Evolutionary conservation across 129 eudicot species (phyloP), one percentile per base, ranked within the genome.

Genomic region (Scalesia atractyloides): DNA sequence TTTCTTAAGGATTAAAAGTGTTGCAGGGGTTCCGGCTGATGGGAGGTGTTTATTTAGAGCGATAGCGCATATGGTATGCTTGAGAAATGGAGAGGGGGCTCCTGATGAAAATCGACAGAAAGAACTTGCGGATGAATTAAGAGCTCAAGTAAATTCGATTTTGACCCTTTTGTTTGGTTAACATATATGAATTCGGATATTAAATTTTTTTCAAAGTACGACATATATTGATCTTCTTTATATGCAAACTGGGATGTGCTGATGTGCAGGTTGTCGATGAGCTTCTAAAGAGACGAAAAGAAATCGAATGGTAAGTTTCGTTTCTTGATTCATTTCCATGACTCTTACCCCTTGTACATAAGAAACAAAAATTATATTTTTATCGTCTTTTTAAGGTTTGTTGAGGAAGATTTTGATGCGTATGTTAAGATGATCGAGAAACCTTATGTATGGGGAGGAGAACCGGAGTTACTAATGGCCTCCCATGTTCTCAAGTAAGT

Each of bases 361-460:
- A 15, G 14, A 4, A 11, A 58, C 17, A 58, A 24, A 12, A 3
- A 10, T 74, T 47, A 63, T 75, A 44, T 22, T 43, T 68, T 67
- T 22, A 66, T 43, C 1, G 10, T 34, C 16, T 51, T 51, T 34
- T 69, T 0, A 76, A 91, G 97, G 92, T 86, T 81, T 65, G 84
- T 91, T 37, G 97, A 86, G 66, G 96, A 84, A 48, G 97, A 91
- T 64, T 91, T 91, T 41, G 96, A 91, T 69, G 75, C 78, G 2
- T 91, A 91, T 81, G 86, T 84, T 12, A 68, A 91, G 47, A 88
- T 84, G 72, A 88, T 91, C 52, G 68, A 81, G 65, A 73, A 83
- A 61, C 90, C 96, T 39, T 79, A 81, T 82, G 92, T 84, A 6
- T 91, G 97, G 97, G 97, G 97, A 68, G 97, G 97, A 73, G 96